Conservation (phyloP, 257 asterid species). For the Gentiana straminea region DNA sequence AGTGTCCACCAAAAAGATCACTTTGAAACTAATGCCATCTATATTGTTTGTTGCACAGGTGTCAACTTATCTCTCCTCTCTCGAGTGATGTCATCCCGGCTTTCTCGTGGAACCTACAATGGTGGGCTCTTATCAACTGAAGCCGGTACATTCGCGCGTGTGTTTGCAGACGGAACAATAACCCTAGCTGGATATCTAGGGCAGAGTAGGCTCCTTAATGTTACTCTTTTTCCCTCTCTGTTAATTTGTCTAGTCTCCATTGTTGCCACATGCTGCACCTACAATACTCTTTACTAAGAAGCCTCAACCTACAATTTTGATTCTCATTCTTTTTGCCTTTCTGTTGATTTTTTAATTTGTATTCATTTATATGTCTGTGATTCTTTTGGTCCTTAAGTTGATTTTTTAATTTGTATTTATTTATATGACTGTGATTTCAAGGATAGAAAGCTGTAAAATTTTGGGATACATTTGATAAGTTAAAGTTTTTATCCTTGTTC, state of each 20-base stretch:
- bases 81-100: slow-evolving; percentile 92
- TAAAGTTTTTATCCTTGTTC: too few relatives aligned
- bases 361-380: background rate
- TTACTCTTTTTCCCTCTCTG: slow-evolving; percentile 75
- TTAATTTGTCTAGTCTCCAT: slow-evolving; percentile 64
- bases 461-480: too few relatives aligned
- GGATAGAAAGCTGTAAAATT: too few relatives aligned
- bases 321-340: slow-evolving; percentile 15
- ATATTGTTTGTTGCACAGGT: slow-evolving; percentile 25
- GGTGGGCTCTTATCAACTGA: slow-evolving; percentile 90
- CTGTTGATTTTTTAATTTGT: slow-evolving; percentile 4
- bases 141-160: slow-evolving; percentile 90
- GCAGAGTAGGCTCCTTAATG: slow-evolving; percentile 51
- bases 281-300: slow-evolving; percentile 55
- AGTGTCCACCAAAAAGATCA: too few relatives aligned
- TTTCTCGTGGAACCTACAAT: slow-evolving; percentile 86
- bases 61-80: slow-evolving; percentile 88
- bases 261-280: slow-evolving; percentile 77
- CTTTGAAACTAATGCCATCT: background rate
- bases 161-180: slow-evolving; percentile 81
- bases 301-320: background rate
- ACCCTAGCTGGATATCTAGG: slow-evolving; percentile 81
- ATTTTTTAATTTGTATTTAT: background rate
- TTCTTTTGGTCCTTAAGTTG: background rate
- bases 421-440: too few relatives aligned